Percentiles rank a stretch among this genome's conserved stretches.
Evolutionary conservation across 73 alveolate species (phyloP).

Genomic region (Uronychia binucleata): DNA sequence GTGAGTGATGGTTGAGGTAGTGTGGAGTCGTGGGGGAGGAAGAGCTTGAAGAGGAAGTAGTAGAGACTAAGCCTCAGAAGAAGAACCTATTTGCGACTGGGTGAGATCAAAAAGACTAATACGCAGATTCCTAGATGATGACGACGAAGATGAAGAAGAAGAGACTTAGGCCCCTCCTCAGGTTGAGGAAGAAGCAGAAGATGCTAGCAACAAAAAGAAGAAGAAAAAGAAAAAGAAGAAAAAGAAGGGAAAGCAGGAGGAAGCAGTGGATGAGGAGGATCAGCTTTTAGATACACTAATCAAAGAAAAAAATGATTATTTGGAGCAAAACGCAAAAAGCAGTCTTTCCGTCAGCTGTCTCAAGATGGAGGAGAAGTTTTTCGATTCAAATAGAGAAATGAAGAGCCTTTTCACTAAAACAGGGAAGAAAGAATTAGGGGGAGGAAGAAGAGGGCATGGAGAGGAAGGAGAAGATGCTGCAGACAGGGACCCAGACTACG

Average conservation of each 20-base stretch:
- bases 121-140: constrained; percentile 4
- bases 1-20: background rate
- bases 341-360: constrained; percentile 13
- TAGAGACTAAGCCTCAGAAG: constrained; percentile 10
- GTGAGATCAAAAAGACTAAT: background rate
- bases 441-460: constrained; percentile 57
- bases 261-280: constrained; percentile 9
- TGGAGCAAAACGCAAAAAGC: background rate
- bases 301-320: constrained; percentile 23
- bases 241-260: constrained; percentile 26
- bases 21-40: constrained; percentile 9
- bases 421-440: constrained; percentile 37
- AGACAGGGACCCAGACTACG: constrained; percentile 14
- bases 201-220: constrained; percentile 14
- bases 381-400: constrained; percentile 45
- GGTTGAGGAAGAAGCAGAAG: constrained; percentile 25
- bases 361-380: constrained; percentile 50
- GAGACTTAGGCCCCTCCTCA: background rate
- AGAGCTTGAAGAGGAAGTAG: constrained; percentile 1
- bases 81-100: constrained; percentile 1
- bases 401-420: constrained; percentile 35
- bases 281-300: constrained; percentile 11
- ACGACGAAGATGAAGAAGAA: constrained; percentile 14
- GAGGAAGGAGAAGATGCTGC: constrained; percentile 16
- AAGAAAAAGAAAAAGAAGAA: constrained; percentile 19